A percentile compares a stretch with the other conserved stretches of the same genome.
Evolutionary conservation across 1,139 yeast species (phyloP).

Genomic region (Saccharomyces hybrid): DNA sequence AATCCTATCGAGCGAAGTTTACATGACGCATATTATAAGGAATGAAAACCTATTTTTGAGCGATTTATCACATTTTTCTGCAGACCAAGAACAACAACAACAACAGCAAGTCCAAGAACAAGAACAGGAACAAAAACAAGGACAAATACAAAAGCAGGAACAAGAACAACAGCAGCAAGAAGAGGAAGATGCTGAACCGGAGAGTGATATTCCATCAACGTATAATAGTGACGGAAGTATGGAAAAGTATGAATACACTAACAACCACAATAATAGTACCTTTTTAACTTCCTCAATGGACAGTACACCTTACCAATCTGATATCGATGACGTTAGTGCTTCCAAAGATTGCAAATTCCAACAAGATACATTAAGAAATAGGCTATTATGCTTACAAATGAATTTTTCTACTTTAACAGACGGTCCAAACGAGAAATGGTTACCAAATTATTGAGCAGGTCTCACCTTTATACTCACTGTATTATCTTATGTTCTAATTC

Average conservation of each 20-base stretch:
- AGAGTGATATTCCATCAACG: constrained; percentile 2
- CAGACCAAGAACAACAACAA: background rate
- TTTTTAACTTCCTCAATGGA: constrained; percentile 1
- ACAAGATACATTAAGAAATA: background rate
- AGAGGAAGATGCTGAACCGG: constrained; percentile 2
- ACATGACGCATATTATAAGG: constrained; percentile 14
- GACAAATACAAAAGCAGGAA: constrained; percentile 6
- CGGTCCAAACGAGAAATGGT: background rate
- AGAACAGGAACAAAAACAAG: constrained; percentile 4
- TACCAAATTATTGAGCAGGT: background rate
- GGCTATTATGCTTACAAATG: background rate
- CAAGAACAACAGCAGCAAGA: background rate
- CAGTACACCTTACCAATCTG: constrained; percentile 2
- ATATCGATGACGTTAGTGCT: background rate
- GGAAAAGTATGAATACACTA: background rate
- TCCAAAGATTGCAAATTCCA: background rate
- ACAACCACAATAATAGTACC: background rate
- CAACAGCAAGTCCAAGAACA: constrained; percentile 5
- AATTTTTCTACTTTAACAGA: background rate
- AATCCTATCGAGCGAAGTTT: constrained; percentile 11
- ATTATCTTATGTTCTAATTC: background rate
- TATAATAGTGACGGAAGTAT: background rate
- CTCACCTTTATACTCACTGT: background rate
- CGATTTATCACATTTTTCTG: background rate
- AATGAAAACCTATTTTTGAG: constrained; percentile 8